Evolutionary conservation across 2,329 filamentous ascomycete genomes (phyloP), one percentile per base, ranked within the genome.

Genomic region (Metarhizium sp.): DNA sequence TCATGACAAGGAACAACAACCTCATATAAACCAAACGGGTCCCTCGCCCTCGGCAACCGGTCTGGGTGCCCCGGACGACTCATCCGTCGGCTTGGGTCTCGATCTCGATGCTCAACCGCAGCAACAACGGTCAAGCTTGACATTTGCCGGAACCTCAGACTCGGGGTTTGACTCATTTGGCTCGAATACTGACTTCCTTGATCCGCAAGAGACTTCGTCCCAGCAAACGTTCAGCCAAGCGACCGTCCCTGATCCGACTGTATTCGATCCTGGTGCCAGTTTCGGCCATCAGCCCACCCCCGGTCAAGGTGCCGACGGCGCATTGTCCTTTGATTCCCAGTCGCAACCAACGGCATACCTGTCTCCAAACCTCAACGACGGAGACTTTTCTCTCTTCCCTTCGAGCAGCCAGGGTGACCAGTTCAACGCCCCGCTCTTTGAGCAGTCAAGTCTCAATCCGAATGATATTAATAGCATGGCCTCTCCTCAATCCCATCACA

Each of bases 371-470:
- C 79, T 82, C 59, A 72, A 72, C 66, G 72, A 75, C 63, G 72
- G 72, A 58, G 83, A 88, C 70, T 86, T 86, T 67, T 80, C 82
- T 51, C 76, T 88, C 62, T 90, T 87, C 64, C 79, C 84, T 4
- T 71, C 76, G 51, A 74, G 77, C 61, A 73, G 76, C 56, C 73
- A 71, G 51, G 73, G 76, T 59, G 78, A 83, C 59, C 80, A 82
- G 64, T 82, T 85, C 64, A 81, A 81, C 63, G 71, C 81, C 13
- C 79, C 85, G 25, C 75, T 85, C 58, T 87, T 88, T 57, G 77
- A 78, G 59, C 73, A 72, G 55, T 57, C 69, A 36, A 68, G 71
- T 51, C 69, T 80, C 46, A 71, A 73, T 59, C 72, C 71, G 48
- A 67, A 69, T 66, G 76, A 81, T 59, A 69, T 80, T 52, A 75